phyloP scores from a whole-genome alignment of 2,329 filamentous ascomycete species.

The Talaromyces amestolkiae region DNA sequence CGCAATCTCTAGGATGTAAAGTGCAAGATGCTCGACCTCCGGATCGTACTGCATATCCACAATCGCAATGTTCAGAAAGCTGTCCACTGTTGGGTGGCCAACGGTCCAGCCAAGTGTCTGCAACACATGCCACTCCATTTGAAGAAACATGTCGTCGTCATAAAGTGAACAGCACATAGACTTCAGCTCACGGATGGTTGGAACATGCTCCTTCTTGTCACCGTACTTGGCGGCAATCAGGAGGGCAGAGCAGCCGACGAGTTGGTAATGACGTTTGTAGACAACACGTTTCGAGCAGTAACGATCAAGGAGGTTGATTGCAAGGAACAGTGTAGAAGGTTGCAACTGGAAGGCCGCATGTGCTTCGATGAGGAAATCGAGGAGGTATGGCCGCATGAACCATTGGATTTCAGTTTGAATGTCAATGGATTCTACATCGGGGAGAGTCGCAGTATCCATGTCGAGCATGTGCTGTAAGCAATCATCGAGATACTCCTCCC shows the following conservation, averaged over 20 bases:
- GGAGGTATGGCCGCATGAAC: constrained; percentile 98
- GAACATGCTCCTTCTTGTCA: constrained; percentile 98
- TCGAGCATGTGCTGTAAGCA: constrained; percentile 89
- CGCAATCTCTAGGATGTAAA: constrained; percentile 92
- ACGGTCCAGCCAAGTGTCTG: constrained; percentile 96
- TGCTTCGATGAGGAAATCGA: constrained; percentile 97
- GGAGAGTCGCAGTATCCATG: constrained; percentile 93
- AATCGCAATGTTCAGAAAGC: constrained; percentile 84
- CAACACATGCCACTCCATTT: constrained; percentile 99
- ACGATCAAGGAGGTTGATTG: constrained; percentile 91
- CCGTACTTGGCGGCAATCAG: constrained; percentile 98
- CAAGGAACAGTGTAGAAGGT: constrained; percentile 91
- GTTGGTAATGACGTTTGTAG: constrained; percentile 98
- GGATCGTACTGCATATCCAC: constrained; percentile 72
- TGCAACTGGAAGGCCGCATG: constrained; percentile 92
- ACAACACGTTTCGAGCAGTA: constrained; percentile 98
- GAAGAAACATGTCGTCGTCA: constrained; percentile 98
- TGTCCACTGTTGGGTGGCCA: constrained; percentile 92
- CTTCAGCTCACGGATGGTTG: constrained; percentile 93
- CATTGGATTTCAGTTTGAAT: constrained; percentile 99
- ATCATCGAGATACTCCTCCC: constrained; percentile 90
- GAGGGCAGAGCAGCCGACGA: constrained; percentile 92
- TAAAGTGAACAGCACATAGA: constrained; percentile 99
- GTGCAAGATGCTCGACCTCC: constrained; percentile 90
- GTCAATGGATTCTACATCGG: constrained; percentile 96